A percentile compares a stretch with the other conserved stretches of the same genome.
Evolutionary conservation across 768 basidiomycete genomes (phyloP).

Genomic region (Lyophyllum atratum): DNA sequence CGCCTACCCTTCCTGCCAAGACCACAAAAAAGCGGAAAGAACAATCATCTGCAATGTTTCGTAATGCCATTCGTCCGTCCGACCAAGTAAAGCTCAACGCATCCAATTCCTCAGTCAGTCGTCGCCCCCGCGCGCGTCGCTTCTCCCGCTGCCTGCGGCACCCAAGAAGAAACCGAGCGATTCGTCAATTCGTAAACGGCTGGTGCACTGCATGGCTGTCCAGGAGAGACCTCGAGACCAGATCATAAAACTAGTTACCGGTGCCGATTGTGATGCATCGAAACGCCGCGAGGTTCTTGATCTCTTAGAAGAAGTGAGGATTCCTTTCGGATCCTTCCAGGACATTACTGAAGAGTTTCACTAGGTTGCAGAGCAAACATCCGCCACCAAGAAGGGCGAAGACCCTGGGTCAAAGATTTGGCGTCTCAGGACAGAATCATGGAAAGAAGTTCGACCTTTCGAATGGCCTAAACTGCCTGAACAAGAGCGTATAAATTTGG

Average conservation of each 20-base stretch:
- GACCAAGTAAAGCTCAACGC: slow-evolving; percentile 30
- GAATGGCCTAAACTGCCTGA: slow-evolving; percentile 57
- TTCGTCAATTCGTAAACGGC: slow-evolving; percentile 36
- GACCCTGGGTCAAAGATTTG: slow-evolving; percentile 43
- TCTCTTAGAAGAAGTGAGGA: slow-evolving; percentile 53
- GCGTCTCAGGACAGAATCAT: slow-evolving; percentile 55
- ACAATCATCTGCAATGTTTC: slow-evolving; percentile 33
- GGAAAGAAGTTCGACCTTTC: slow-evolving; percentile 72
- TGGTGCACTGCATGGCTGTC: slow-evolving; percentile 56
- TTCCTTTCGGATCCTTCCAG: not conserved
- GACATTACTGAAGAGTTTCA: not conserved
- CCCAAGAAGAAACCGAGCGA: slow-evolving; percentile 18
- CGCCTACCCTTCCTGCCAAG: slow-evolving; percentile 38
- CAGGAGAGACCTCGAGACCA: slow-evolving; percentile 52
- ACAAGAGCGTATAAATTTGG: slow-evolving; percentile 48
- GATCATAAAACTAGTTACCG: slow-evolving; percentile 49
- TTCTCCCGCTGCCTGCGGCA: slow-evolving; percentile 24
- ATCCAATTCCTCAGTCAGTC: slow-evolving; percentile 29
- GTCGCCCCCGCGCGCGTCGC: slow-evolving; percentile 20
- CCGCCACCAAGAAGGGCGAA: slow-evolving; percentile 33
- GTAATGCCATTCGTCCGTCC: slow-evolving; percentile 35
- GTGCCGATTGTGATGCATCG: slow-evolving; percentile 32
- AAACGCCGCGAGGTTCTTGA: slow-evolving; percentile 44
- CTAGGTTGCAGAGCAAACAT: slow-evolving; percentile 54
- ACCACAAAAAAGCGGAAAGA: slow-evolving; percentile 42